Base-by-base conservation (phyloP, 1,139 yeast species). In the Debaryomyces nepalensis region DNA sequence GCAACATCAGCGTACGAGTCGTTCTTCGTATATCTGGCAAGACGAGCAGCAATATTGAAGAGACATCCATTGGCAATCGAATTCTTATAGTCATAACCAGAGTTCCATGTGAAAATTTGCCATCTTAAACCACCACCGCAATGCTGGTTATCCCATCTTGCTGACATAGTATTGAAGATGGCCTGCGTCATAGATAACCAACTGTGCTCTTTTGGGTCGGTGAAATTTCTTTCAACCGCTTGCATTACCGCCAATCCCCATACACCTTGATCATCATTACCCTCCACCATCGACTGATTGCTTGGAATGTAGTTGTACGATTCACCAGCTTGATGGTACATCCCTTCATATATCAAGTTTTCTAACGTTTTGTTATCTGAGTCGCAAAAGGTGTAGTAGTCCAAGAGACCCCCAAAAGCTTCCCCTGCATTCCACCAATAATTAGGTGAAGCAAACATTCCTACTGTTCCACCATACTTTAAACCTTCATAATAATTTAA, bases 111-210 rank as follows among this genome's bases (percentile, higher is more conserved):
- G 68, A 81, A 84, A 52, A 86, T 87, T 69, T 87, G 96, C 96
- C 96, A 87, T 64, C 95, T 75, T 45, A 87, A 67, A 0, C 96
- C 96, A 31, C 96, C 96, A 34, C 68, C 71, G 63, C 96, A 87
- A 47, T 69, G 62, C 2, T 52, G 59, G 7, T 63, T 56, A 55
- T 87, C 95, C 96, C 96, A 87, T 51, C 95, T 73, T 10, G 75
- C 69, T 43, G 81, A 78, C 86, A 87, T 83, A 32, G 89, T 79
- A 59, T 85, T 82, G 64, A 81, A 87, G 26, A 84, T 83, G 7
- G 89, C 91, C 62, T 84, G 88, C 1, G 90, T 80, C 52, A 86
- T 68, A 24, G 79, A 73, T 26, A 83, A 69, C 95, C 95, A 87
- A 44, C 80, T 68, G 41, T 84, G 83, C 35, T 67, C 60, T 4